Conservation (phyloP, 2,329 filamentous ascomycete species). For the Aspergillus fructus region DNA sequence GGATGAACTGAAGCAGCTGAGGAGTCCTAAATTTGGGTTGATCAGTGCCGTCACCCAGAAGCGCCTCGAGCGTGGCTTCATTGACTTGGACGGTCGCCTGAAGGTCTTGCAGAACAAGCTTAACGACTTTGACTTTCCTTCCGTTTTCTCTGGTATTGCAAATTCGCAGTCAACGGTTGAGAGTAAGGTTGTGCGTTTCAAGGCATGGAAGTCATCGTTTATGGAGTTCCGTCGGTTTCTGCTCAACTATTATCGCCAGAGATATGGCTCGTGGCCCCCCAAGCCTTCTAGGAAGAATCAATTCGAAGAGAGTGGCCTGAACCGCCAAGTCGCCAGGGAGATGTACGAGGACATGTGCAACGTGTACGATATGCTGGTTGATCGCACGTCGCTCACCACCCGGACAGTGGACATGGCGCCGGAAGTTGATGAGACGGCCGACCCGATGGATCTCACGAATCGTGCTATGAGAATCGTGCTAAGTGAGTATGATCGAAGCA, state of each 20-base stretch:
- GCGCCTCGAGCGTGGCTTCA: constrained; percentile 75
- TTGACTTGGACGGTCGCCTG: constrained; percentile 74
- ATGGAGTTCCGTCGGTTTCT: constrained; percentile 71
- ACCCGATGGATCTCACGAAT: constrained; percentile 58
- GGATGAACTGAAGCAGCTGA: constrained; percentile 68
- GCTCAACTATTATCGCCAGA: constrained; percentile 66
- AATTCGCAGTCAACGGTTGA: constrained; percentile 77
- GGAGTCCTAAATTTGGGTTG: constrained; percentile 67
- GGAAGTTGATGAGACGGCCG: constrained; percentile 50
- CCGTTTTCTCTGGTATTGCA: constrained; percentile 82
- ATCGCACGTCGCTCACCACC: constrained; percentile 74
- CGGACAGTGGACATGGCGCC: constrained; percentile 69
- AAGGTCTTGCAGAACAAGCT: constrained; percentile 69
- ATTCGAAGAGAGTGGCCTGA: constrained; percentile 81
- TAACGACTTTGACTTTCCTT: constrained; percentile 88
- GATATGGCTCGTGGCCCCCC: constrained; percentile 80
- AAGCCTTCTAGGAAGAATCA: constrained; percentile 92
- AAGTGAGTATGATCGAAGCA: constrained; percentile 84
- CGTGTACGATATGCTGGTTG: constrained; percentile 84
- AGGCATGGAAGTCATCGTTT: constrained; percentile 77
- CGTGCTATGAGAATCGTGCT: constrained; percentile 76
- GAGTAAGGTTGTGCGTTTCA: constrained; percentile 76
- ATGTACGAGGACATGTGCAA: constrained; percentile 83
- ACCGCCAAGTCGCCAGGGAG: constrained; percentile 75
- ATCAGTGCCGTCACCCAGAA: constrained; percentile 72